Base-by-base conservation (phyloP, 2,329 filamentous ascomycete species). In the Cladosporium sphaerospermum region DNA sequence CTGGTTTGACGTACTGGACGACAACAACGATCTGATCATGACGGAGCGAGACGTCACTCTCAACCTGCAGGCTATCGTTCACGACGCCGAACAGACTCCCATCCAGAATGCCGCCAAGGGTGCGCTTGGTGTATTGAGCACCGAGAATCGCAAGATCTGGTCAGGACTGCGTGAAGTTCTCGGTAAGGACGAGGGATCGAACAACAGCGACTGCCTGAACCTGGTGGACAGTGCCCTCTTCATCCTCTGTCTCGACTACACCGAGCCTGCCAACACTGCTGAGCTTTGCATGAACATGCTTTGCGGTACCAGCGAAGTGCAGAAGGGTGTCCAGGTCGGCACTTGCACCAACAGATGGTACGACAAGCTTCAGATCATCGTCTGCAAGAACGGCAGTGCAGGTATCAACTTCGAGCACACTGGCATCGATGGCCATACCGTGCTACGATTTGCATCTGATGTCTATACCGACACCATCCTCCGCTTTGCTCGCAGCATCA, bases 381-480 rank as follows among this genome's bases (percentile, higher is more conserved):
- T 99, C 47, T 97, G 93, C 78, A 95, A 96, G 74, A 99, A 97
- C 71, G 93, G 93, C 54, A 96, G 89, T 66, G 93, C 93, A 0
- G 93, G 93, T 5, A 97, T 99, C 81, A 99, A 99, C 73, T 97
- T 99, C 64, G 93, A 99, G 70, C 93, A 99, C 66, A 99, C 93
- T 0, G 93, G 93, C 60, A 92, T 99, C 4, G 93, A 99, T 64
- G 93, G 93, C 1, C 93, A 99, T 68, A 99, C 93, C 0, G 93
- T 99, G 18, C 80, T 99, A 50, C 86, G 93, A 5, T 97, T 99
- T 63, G 93, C 93, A 13, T 96, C 90, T 57, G 93, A 99, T 63
- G 78, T 99, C 13, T 99, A 96, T 70, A 97, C 93, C 0, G 93
- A 99, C 69, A 99, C 93, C 2, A 97, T 99, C 60, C 82, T 99